A percentile compares a stretch with the other conserved stretches of the same genome.
Evolutionary conservation across 2,329 filamentous ascomycete genomes (phyloP).

Genomic region (Proliferodiscus dingleyae): DNA sequence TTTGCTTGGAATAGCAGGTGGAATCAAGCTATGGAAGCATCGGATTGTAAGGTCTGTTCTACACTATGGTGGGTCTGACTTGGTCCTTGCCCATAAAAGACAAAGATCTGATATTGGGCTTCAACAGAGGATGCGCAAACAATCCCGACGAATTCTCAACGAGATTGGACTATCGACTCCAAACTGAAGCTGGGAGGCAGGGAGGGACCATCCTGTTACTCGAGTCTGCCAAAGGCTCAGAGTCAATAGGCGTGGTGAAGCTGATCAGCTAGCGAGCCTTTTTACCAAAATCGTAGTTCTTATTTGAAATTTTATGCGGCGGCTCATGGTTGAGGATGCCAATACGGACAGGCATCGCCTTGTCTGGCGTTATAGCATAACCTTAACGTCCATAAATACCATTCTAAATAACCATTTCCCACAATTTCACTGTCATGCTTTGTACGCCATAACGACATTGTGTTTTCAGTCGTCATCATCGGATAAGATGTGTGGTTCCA

Average conservation of each 20-base stretch:
- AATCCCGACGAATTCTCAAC: slow-evolving; percentile 22
- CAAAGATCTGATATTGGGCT: slow-evolving; percentile 25
- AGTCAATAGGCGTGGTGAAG: slow-evolving; percentile 23
- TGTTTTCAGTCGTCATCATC: slow-evolving; percentile 18
- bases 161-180: slow-evolving; percentile 26
- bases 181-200: slow-evolving; percentile 29
- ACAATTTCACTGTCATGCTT: neutral
- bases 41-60: slow-evolving; percentile 20
- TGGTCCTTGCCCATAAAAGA: slow-evolving; percentile 21
- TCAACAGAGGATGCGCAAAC: slow-evolving; percentile 25
- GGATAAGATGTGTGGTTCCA: slow-evolving; percentile 16
- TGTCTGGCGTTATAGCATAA: slow-evolving; percentile 26
- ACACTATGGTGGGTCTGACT: slow-evolving; percentile 27
- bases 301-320: slow-evolving; percentile 19
- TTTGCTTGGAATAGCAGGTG: slow-evolving; percentile 22
- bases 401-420: slow-evolving; percentile 11
- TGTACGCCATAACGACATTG: neutral
- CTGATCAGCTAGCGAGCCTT: slow-evolving; percentile 26
- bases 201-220: slow-evolving; percentile 29
- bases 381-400: slow-evolving; percentile 24
- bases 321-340: slow-evolving; percentile 10
- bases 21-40: slow-evolving; percentile 17
- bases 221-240: slow-evolving; percentile 17
- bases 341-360: slow-evolving; percentile 14
- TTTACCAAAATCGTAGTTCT: slow-evolving; percentile 13